Base-by-base conservation (phyloP, 2,329 filamentous ascomycete genomes). In the Ceratocystis cacaofunesta region DNA sequence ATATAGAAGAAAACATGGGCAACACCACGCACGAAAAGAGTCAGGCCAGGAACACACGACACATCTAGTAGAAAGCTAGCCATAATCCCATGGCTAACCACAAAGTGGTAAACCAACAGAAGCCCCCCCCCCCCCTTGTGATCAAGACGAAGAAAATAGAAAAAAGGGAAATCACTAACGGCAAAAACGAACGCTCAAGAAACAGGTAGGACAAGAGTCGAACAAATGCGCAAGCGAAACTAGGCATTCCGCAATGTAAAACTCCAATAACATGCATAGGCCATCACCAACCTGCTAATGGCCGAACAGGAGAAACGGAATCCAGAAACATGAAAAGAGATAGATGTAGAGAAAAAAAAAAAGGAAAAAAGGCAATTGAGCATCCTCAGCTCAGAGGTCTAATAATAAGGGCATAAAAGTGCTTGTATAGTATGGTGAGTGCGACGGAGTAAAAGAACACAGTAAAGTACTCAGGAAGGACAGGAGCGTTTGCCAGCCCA, bases 61-160 rank as follows among this genome's bases (percentile, higher is more conserved):
- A 62, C 50, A 61, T 46, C 55, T 43, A 65, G 55, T n/a, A 58
- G 30, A n/a, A 30, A 41, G 36, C 36, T 12, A 41, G 28, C 30
- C 28, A 58, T 58, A 58, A 30, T 58, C 12, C 12, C 55, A 58
- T 36, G 55, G 55, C 25, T 19, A 30, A 36, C 25, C 55, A 58
- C 55, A 36, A n/a, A 41, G 36, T 41, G 36, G 62, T 41, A 55
- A 65, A 62, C 62, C 68, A 64, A 68, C 69, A 71, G 69, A 69
- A 68, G 70, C 71, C 66, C 57, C 41, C 43, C 36, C 19, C 44
- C 61, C 61, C 25, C 19, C 62, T 22, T 22, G n/a, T 36, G 66
- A 62, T 69, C 69, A 70, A 66, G 68, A 68, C 65, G 62, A 63
- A 61, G 52, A 66, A 68, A 69, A 67, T 60, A 64, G 68, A 58